phyloP scores from a whole-genome alignment of 1,284 basidiomycete genomes.

The Tilletia indica region DNA sequence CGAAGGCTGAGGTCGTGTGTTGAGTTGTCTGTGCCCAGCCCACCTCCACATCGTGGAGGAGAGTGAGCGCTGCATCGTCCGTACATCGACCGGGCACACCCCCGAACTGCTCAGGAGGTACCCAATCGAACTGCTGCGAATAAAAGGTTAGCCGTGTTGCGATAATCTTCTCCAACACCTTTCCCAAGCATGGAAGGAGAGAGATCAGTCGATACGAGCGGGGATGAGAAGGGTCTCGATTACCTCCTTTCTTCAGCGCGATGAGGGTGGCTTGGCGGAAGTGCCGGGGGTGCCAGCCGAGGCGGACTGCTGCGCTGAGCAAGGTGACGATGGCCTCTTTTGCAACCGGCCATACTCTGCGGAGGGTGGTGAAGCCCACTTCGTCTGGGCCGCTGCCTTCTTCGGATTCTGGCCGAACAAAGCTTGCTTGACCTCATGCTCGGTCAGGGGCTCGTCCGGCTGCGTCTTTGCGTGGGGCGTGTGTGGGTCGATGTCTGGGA shows the following conservation, averaged over 20 bases:
- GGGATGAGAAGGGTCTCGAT: background rate
- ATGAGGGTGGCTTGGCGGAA: background rate
- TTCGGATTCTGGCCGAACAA: background rate
- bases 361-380: no score
- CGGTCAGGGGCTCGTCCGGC: background rate
- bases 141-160: background rate
- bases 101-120: background rate
- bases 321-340: background rate
- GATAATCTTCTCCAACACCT: constrained; percentile 10
- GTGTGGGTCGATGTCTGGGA: no score
- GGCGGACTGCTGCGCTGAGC: background rate
- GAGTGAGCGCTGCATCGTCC: no score
- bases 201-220: background rate
- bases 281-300: background rate
- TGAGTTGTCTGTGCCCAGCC: no score
- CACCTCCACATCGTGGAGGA: no score
- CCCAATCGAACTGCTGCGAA: no score
- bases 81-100: no score
- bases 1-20: no score
- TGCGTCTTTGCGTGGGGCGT: background rate
- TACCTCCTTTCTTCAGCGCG: background rate
- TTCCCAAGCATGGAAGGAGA: background rate
- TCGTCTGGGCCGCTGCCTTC: no score
- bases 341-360: no score
- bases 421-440: background rate